phyloP scores from a whole-genome alignment of 106 monocot genomes.

The Dendrobium chrysotoxum region DNA sequence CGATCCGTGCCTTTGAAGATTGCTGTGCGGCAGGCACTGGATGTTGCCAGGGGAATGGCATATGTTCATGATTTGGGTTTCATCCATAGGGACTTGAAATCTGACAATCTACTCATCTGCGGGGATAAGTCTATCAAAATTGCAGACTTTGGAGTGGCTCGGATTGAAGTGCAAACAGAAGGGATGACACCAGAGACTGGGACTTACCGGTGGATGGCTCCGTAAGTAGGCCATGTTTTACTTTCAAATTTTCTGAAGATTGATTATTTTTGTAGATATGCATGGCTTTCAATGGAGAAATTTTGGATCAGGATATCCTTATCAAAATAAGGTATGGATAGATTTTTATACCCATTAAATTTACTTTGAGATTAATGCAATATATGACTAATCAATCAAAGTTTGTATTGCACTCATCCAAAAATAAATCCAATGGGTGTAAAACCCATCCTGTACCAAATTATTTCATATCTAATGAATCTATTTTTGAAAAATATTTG shows the following conservation, averaged over 20 bases:
- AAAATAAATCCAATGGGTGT: no score
- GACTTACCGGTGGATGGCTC: conserved; percentile 78
- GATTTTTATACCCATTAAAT: no score
- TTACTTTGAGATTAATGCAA: no score
- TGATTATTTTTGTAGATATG: not conserved
- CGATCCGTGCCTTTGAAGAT: conserved; percentile 44
- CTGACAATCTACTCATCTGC: conserved; percentile 52
- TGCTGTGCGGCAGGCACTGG: conserved; percentile 58
- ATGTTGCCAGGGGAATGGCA: conserved; percentile 59
- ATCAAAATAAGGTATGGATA: no score
- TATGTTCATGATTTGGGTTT: conserved; percentile 63
- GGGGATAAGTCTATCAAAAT: conserved; percentile 64
- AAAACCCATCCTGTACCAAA: no score
- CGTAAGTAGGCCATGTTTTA: conserved; percentile 32
- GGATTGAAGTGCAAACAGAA: conserved; percentile 70
- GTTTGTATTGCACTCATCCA: no score
- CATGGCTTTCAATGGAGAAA: no score
- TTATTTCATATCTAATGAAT: no score
- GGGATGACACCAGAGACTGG: conserved; percentile 79
- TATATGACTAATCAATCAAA: no score
- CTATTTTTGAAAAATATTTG: no score
- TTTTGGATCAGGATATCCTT: no score
- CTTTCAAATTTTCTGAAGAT: not conserved
- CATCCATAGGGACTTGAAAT: conserved; percentile 64
- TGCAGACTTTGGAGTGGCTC: conserved; percentile 68